Percentiles rank a stretch among this genome's conserved stretches.
These are phyloP conservation scores for Phlyctochytrium bullatum DNA, from an alignment of 192 early-diverging fungal species.

Conservation along the genomic window DNA sequence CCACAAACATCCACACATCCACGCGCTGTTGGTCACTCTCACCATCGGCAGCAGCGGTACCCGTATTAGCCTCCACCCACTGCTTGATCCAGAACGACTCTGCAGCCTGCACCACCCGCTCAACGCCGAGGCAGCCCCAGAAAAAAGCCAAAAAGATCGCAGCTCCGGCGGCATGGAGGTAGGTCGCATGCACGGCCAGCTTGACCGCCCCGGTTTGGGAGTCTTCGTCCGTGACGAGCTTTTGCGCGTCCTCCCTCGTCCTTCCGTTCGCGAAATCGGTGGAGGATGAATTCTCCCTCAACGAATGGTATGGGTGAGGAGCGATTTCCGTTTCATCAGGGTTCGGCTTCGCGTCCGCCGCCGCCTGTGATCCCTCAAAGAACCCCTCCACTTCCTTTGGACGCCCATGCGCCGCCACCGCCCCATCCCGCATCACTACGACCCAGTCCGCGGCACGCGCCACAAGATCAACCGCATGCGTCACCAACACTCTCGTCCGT, in stretches of 20 bases:
- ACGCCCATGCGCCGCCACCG: constrained; percentile 11
- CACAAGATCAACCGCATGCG: constrained; percentile 60
- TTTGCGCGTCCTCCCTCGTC: constrained; percentile 20
- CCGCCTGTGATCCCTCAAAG: no score
- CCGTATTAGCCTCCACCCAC: constrained; percentile 35
- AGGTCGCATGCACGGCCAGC: constrained; percentile 35
- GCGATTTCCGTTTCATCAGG: constrained; percentile 16
- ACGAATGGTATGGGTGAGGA: no score
- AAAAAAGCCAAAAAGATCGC: constrained; percentile 26
- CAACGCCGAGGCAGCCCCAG: constrained; percentile 21
- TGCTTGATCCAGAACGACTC: constrained; percentile 42
- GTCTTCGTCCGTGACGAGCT: constrained; percentile 43
- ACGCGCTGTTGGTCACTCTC: neutral
- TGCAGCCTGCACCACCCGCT: constrained; percentile 25
- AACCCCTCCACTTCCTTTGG: constrained; percentile 19
- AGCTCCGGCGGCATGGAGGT: constrained; percentile 48
- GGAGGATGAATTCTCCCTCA: neutral
- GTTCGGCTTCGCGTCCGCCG: constrained; percentile 2
- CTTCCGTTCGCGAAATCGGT: constrained; percentile 22
- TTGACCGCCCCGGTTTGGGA: constrained; percentile 42
- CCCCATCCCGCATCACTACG: constrained; percentile 42
- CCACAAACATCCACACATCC: neutral
- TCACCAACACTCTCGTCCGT: constrained; percentile 86
- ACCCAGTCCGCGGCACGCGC: constrained; percentile 39
- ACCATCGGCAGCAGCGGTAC: neutral